Evolutionary conservation across 352 stramenopile genomes (phyloP), one percentile per base, ranked within the genome.

Genomic region (Pelagophyceae sp.): DNA sequence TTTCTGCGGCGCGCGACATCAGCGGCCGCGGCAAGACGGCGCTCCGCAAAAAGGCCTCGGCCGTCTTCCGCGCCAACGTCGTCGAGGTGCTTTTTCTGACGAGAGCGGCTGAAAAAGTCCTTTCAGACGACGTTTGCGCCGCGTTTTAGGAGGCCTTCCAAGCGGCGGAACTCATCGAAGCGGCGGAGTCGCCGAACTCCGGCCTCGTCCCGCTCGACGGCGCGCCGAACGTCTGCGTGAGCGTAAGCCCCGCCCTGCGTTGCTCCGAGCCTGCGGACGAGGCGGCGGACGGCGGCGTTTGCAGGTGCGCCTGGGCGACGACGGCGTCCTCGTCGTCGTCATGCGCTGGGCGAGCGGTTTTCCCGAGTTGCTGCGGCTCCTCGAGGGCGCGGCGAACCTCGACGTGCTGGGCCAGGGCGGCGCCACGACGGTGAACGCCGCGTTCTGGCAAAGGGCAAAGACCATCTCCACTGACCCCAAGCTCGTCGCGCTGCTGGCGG

Each of bases 101-200:
- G n/a, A n/a, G n/a, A n/a, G n/a, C n/a, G n/a, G n/a, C n/a, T n/a
- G n/a, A n/a, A n/a, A n/a, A n/a, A n/a, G n/a, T n/a, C n/a, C n/a
- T n/a, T n/a, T n/a, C n/a, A n/a, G n/a, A n/a, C n/a, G n/a, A n/a
- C n/a, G n/a, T n/a, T n/a, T n/a, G n/a, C n/a, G n/a, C n/a, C n/a
- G n/a, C n/a, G n/a, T n/a, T n/a, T 6, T 29, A 50, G 35, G 67
- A 51, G 67, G 67, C 67, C 67, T 54, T 74, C 11, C 35, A 74
- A 27, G 67, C 67, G 33, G 27, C 15, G 11, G 67, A 74, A 37
- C 33, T 74, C 11, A 20, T n/a, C 35, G 20, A 5, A n/a, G 35
- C 35, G 11, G 35, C 67, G 35, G 35, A 33, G 35, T 19, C 3
- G 3, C 35, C 17, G 3, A 37, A 51, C n/a, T n/a, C n/a, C n/a